These are phyloP conservation scores for Martiniozyma asiatica DNA, from an alignment of 1,139 yeast genomes.

Conservation along the genomic window DNA sequence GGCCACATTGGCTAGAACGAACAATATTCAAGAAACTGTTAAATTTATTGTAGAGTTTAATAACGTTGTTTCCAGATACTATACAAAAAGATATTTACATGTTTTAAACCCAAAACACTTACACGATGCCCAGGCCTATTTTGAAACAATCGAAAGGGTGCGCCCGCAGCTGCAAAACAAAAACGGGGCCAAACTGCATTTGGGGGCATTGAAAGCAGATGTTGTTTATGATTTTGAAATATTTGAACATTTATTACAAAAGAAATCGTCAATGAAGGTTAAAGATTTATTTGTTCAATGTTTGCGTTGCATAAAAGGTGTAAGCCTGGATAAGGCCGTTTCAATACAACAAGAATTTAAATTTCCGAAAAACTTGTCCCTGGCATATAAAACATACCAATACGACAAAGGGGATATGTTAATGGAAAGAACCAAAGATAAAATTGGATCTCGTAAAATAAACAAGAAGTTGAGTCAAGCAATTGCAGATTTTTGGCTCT, in stretches of 20 bases:
- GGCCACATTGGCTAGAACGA: conserved; percentile 59
- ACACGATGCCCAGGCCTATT: conserved; percentile 42
- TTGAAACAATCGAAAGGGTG: conserved; percentile 26
- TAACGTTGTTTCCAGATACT: conserved; percentile 29
- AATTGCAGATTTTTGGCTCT: conserved; percentile 53
- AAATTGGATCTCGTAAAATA: conserved; percentile 51
- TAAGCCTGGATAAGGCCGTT: conserved; percentile 75
- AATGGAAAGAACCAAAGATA: conserved; percentile 32
- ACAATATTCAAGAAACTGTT: conserved; percentile 65
- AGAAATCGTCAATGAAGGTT: conserved; percentile 58
- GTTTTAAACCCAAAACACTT: conserved; percentile 41
- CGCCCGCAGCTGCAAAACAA: conserved; percentile 33
- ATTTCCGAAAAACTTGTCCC: conserved; percentile 48
- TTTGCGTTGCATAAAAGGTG: conserved; percentile 71
- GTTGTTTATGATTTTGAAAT: conserved; percentile 55
- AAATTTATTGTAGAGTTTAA: conserved; percentile 51
- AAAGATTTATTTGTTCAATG: conserved; percentile 65
- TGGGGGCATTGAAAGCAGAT: no score
- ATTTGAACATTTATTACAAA: conserved; percentile 62
- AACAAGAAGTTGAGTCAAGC: conserved; percentile 48
- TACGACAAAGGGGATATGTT: conserved; percentile 29
- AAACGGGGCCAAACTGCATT: conserved; percentile 31
- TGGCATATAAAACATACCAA: conserved; percentile 27
- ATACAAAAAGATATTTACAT: conserved; percentile 27
- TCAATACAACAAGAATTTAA: conserved; percentile 55